Percentiles rank a stretch among this genome's conserved stretches.
These are phyloP conservation scores for Ophiostoma himal-ulmi DNA, from an alignment of 2,329 filamentous ascomycete species.

Conservation along the genomic window DNA sequence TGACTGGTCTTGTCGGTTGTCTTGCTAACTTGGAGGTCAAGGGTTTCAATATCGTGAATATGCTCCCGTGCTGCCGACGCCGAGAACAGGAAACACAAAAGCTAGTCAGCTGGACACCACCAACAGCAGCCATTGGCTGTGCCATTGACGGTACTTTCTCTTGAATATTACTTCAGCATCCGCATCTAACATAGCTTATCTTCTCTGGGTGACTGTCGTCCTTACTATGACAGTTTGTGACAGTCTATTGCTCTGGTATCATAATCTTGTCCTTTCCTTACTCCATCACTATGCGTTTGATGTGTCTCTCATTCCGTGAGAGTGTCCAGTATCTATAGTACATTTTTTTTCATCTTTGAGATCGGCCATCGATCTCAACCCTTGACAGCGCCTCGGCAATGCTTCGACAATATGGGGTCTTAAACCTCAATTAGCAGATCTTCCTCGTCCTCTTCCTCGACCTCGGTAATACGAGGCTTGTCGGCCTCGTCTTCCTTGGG, in stretches of 20 bases:
- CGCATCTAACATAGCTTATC: background rate
- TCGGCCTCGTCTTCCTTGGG: conserved; percentile 40
- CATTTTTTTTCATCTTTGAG: background rate
- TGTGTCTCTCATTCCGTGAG: background rate
- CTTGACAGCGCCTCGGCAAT: background rate
- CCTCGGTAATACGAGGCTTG: conserved; percentile 37
- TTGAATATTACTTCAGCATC: background rate
- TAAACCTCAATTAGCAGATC: conserved; percentile 49
- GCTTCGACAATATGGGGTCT: background rate
- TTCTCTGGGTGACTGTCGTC: background rate
- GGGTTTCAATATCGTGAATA: background rate
- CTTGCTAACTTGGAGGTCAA: background rate
- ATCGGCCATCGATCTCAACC: background rate
- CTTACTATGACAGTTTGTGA: background rate
- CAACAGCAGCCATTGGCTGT: background rate
- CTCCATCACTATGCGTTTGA: background rate
- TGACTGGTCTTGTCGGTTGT: background rate
- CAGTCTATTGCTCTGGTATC: background rate
- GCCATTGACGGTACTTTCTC: too few species aligned
- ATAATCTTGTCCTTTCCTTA: background rate
- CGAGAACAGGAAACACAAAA: background rate
- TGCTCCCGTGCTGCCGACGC: background rate
- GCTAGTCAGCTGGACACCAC: background rate
- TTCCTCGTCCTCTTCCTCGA: conserved; percentile 46
- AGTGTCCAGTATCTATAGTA: background rate